Base-by-base conservation (phyloP, 805 yeast species). In the Candida multigemmis region DNA sequence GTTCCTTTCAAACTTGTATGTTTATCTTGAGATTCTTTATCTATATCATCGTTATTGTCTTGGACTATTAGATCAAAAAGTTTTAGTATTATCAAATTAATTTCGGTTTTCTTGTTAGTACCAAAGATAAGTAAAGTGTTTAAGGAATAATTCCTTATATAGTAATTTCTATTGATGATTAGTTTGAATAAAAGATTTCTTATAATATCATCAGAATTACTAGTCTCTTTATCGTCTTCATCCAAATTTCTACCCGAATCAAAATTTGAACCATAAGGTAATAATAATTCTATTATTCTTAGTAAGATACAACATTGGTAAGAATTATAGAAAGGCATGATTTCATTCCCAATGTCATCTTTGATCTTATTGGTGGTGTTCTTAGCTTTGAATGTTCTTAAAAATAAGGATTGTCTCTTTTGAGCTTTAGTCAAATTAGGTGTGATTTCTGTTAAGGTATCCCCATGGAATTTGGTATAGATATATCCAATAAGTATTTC, bases 231-330 rank as follows among this genome's bases (percentile, higher is more conserved):
- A 18, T 25, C 22, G 2, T 22, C 31, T 8, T 17, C 28, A 3
- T 21, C 23, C 11, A 28, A 40, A 1, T 30, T 35, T 12, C 31
- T 27, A 10, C 23, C 27, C 1, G 58, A 37, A 19, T 45, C 42
- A 24, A 55, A 57, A 28, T 48, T 54, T 8, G 53, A 37, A 1
- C 65, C 65, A 34, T 42, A 56, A 1, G 65, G 64, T 13, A 57
- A 32, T 8, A 61, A 39, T 16, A 38, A 28, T 14, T 52, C 54
- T 14, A 57, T 39, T 2, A 59, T 45, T 12, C 36, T 33, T 23
- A 60, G 40, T 12, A 59, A 37, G 10, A 60, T 36, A 23, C 32
- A 37, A 16, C 52, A 29, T 28, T 62, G 68, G 29, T 50, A 58
- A 1, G 60, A 37, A 29, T 62, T 62, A 5, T 41, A 44, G 32